These are phyloP conservation scores for Teratosphaeria zuluensis DNA, from an alignment of 2,329 filamentous ascomycete genomes.

Conservation along the genomic window DNA sequence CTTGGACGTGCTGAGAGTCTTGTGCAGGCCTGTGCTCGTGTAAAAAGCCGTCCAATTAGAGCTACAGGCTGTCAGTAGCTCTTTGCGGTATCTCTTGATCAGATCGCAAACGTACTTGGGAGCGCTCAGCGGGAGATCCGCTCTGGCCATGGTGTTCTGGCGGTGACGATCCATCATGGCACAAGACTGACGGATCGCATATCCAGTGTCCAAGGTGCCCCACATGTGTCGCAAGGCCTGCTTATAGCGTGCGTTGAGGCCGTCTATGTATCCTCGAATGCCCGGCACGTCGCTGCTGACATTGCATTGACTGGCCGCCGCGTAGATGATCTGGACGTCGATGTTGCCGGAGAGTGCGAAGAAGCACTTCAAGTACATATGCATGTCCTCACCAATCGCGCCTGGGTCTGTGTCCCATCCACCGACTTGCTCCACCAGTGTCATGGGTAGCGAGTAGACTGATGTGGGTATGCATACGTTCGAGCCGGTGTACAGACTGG, in stretches of 20 bases:
- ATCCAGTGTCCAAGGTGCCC: conserved; percentile 62
- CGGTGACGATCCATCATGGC: conserved; percentile 19
- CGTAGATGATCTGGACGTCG: conserved; percentile 53
- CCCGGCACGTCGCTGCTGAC: conserved; percentile 52
- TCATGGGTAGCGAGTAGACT: conserved; percentile 61
- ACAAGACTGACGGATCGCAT: conserved; percentile 39
- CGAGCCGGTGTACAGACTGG: conserved; percentile 55
- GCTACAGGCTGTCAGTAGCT: conserved; percentile 12
- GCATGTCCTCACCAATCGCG: conserved; percentile 65
- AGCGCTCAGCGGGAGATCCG: conserved; percentile 14
- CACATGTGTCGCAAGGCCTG: conserved; percentile 69
- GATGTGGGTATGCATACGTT: conserved; percentile 61
- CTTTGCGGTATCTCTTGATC: conserved; percentile 1
- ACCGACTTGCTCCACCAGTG: conserved; percentile 57
- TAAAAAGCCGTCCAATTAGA: conserved; percentile 23
- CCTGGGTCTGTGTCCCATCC: conserved; percentile 64
- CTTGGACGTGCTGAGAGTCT: conserved; percentile 14
- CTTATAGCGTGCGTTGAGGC: conserved; percentile 57
- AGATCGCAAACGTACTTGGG: conserved; percentile 16
- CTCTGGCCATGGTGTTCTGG: conserved; percentile 3
- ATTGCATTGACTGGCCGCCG: conserved; percentile 64
- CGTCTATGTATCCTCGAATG: conserved; percentile 44
- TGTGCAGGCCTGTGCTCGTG: conserved; percentile 21
- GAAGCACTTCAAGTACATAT: conserved; percentile 73
- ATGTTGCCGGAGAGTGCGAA: conserved; percentile 63